Conservation (phyloP, 179 eudicot species). For the Camellia oleifera region DNA sequence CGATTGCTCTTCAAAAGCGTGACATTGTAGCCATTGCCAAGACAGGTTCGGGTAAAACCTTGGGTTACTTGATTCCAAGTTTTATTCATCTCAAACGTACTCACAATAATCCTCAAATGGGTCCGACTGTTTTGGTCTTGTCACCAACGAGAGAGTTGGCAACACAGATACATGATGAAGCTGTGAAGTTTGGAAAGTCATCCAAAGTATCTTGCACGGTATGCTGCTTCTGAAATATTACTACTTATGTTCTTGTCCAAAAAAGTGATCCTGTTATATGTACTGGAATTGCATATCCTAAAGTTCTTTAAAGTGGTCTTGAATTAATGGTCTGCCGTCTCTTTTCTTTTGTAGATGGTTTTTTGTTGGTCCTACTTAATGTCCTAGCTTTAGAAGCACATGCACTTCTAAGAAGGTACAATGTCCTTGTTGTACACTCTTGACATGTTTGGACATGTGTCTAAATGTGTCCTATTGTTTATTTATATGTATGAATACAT, state of each 20-base stretch:
- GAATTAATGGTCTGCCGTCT: not conserved
- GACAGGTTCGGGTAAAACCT: conserved; percentile 97
- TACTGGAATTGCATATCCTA: not conserved
- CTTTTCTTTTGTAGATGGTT: not conserved
- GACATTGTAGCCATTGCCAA: conserved; percentile 98
- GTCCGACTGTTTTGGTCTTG: conserved; percentile 87
- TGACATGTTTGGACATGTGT: too few species aligned
- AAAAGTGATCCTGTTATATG: not conserved
- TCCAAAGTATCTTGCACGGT: conserved; percentile 89
- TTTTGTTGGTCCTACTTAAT: too few species aligned
- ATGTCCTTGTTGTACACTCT: too few species aligned
- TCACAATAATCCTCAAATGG: conserved; percentile 64
- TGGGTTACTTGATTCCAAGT: conserved; percentile 93
- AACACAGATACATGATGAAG: conserved; percentile 96
- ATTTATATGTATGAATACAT: too few species aligned
- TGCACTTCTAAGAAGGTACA: too few species aligned
- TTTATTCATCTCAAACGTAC: conserved; percentile 71
- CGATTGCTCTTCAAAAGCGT: conserved; percentile 84
- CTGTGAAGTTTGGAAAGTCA: conserved; percentile 82
- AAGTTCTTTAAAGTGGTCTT: not conserved
- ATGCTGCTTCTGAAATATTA: conserved; percentile 11
- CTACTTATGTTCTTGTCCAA: not conserved
- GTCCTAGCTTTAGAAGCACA: too few species aligned
- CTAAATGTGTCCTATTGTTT: too few species aligned
- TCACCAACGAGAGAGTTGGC: conserved; percentile 98